Base-by-base conservation (phyloP, 2,329 filamentous ascomycete genomes). In the Cladosporium sp. region DNA sequence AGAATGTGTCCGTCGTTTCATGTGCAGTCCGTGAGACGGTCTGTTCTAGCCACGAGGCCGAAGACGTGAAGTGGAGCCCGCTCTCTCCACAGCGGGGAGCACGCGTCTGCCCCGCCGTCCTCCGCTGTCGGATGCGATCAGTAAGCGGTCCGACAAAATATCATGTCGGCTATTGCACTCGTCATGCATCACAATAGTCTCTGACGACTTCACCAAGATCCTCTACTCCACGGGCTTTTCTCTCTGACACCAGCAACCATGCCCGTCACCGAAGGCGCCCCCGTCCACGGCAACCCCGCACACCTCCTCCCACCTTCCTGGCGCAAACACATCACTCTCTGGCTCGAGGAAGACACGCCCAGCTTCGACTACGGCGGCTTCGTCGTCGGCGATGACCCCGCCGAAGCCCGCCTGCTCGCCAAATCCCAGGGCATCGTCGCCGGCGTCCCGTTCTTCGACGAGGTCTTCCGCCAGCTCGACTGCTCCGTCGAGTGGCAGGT, bases 351-450 rank as follows among this genome's bases (percentile, higher is more conserved):
- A 73, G 93, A 98, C 74, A 95, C 90, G 3, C 93, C 93, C 4
- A 93, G 89, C 49, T 92, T 95, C 72, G 93, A 98, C 77, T 96
- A 95, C 69, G 93, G 89, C 64, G 93, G 93, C 56, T 98, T 95
- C 70, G 93, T 98, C 6, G 93, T 98, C 19, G 93, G 93, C 58
- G 82, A 87, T 37, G 74, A 72, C 13, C 66, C 72, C 9, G 72
- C 72, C 1, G 74, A 76, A 59, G 75, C 75, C 2, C 71, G 71
- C 31, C 62, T 84, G 16, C 66, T 84, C 18, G 81, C 81, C 2
- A 84, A 84, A 66, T 64, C 59, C n/a, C 55, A 81, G 72, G 93
- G 93, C 57, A 79, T 97, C 45, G 77, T 98, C 43, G 93, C 93
- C 38, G 93, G 93, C 52, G 82, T 93, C 3, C 93, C 93, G 2